phyloP scores from a whole-genome alignment of 31 red algal species.

The Bonnemaisonia californica region DNA sequence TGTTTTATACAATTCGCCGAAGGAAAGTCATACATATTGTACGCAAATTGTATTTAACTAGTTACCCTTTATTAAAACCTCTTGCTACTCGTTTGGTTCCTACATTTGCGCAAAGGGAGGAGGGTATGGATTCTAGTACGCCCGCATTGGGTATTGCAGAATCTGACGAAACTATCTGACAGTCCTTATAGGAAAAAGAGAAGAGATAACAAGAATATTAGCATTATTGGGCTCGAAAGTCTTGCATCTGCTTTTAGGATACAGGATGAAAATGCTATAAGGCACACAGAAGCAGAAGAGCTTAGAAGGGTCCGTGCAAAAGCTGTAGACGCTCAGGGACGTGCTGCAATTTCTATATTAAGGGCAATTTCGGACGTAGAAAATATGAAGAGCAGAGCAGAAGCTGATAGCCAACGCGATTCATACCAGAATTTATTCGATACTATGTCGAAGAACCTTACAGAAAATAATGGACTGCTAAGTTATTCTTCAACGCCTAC shows the following conservation, averaged over 20 bases:
- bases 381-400: not conserved
- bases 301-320: not conserved
- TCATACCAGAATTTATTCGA: not conserved
- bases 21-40: slow-evolving; percentile 10
- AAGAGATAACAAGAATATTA: not conserved
- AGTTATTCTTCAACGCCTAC: too few species aligned
- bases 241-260: not conserved
- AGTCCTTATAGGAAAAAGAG: not conserved
- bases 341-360: not conserved
- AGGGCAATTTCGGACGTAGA: not conserved
- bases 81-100: slow-evolving; percentile 6
- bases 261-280: not conserved
- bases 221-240: not conserved
- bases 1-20: slow-evolving; percentile 1
- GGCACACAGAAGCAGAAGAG: not conserved
- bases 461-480: too few species aligned
- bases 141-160: too few species aligned
- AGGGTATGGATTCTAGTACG: slow-evolving; percentile 4
- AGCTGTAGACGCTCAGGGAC: not conserved
- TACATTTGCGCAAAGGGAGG: slow-evolving; percentile 5
- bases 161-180: not conserved
- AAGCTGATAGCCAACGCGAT: not conserved
- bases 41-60: not conserved
- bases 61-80: not conserved
- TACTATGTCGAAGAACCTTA: too few species aligned